phyloP scores from a whole-genome alignment of 2,329 filamentous ascomycete genomes.

The Aureobasidium sp. region DNA sequence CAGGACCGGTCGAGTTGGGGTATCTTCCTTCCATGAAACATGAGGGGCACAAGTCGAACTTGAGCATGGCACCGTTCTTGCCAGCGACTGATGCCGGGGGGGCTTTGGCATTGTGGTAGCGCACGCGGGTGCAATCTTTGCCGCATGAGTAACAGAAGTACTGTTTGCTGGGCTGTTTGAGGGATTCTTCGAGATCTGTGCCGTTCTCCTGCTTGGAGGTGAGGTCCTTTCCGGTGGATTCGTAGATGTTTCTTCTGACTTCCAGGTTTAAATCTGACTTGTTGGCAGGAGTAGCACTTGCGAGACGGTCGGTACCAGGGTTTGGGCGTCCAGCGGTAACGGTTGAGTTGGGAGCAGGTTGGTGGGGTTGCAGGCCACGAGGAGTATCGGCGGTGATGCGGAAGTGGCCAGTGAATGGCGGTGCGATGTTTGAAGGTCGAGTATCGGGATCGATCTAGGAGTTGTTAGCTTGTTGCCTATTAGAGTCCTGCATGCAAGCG shows the following conservation, averaged over 20 bases:
- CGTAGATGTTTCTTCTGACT: constrained; percentile 90
- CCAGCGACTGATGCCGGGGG: constrained; percentile 36
- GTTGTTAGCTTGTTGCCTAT: constrained; percentile 23
- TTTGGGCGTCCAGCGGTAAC: constrained; percentile 53
- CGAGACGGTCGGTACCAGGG: constrained; percentile 62
- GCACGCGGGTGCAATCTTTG: constrained; percentile 71
- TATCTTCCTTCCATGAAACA: constrained; percentile 82
- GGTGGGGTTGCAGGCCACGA: constrained; percentile 87
- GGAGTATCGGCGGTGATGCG: constrained; percentile 92
- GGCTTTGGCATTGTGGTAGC: constrained; percentile 62
- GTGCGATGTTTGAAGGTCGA: constrained; percentile 87
- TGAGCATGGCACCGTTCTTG: constrained; percentile 52
- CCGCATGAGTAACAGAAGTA: constrained; percentile 87
- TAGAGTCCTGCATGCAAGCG: not conserved
- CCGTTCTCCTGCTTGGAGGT: constrained; percentile 46
- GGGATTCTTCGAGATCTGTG: constrained; percentile 54
- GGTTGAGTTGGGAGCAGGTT: constrained; percentile 70
- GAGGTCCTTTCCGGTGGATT: constrained; percentile 80
- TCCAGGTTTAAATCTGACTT: constrained; percentile 87
- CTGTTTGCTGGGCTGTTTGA: constrained; percentile 56
- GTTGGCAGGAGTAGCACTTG: constrained; percentile 53
- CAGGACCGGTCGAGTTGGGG: constrained; percentile 66
- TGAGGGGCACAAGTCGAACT: constrained; percentile 83
- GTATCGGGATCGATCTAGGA: constrained; percentile 87
- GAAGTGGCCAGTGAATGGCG: constrained; percentile 96